Evolutionary conservation across 108 stramenopile species (phyloP).

Genomic region (Discostella pseudostelligera): DNA sequence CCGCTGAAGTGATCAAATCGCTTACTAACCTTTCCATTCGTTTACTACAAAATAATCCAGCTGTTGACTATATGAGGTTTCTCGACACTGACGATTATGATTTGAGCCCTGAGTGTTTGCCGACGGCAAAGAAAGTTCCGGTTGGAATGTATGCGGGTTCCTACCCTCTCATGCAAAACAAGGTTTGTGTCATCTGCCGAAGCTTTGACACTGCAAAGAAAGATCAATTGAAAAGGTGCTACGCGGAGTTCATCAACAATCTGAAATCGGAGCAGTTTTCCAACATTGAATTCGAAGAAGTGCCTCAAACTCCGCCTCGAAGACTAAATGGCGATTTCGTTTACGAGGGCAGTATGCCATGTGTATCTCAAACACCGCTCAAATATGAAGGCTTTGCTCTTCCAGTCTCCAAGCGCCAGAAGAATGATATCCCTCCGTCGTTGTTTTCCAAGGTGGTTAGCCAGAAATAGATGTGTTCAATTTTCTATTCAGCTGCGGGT

Average conservation of each 20-base stretch:
- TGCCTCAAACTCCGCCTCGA: not conserved
- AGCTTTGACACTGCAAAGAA: not conserved
- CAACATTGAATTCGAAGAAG: not conserved
- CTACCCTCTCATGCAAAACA: not conserved
- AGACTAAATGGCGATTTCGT: not conserved
- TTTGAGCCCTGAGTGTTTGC: constrained; percentile 39
- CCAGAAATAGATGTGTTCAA: not conserved
- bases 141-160: constrained; percentile 3
- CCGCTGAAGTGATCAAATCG: not conserved
- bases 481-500: too few relatives aligned
- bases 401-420: not conserved
- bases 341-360: not conserved
- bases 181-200: not conserved
- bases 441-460: too few relatives aligned
- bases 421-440: not conserved
- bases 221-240: constrained; percentile 2
- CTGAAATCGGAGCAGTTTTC: not conserved
- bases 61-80: constrained; percentile 71
- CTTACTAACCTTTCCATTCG: not conserved
- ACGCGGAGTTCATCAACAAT: not conserved
- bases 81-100: constrained; percentile 42
- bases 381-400: not conserved
- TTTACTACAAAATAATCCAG: not conserved
- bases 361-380: not conserved
- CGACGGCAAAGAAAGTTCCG: constrained; percentile 36